Evolutionary conservation across 2,329 filamentous ascomycete species (phyloP).

Genomic region (Fusarium humuli): DNA sequence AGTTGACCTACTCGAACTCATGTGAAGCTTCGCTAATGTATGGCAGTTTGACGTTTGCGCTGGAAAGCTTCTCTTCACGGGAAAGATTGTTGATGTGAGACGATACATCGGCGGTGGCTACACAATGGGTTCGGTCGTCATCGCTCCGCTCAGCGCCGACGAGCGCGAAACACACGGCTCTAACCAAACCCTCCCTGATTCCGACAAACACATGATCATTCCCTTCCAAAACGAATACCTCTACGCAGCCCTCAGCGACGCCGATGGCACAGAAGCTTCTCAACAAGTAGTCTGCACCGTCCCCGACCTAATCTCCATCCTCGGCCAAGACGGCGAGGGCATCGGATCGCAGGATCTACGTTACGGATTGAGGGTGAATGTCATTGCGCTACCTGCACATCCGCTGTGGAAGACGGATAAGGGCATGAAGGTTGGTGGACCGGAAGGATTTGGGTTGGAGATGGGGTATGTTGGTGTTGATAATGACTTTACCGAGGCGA

Average conservation of each 20-base stretch:
- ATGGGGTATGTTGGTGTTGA: slow-evolving; percentile 48
- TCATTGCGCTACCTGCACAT: slow-evolving; percentile 62
- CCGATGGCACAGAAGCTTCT: slow-evolving; percentile 46
- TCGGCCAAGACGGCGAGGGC: slow-evolving; percentile 60
- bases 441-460: slow-evolving; percentile 50
- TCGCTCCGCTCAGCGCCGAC: slow-evolving; percentile 50
- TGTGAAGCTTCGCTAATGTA: not conserved
- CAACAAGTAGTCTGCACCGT: slow-evolving; percentile 52
- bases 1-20: not conserved
- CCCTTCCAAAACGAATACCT: slow-evolving; percentile 59
- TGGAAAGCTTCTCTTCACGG: slow-evolving; percentile 53
- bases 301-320: slow-evolving; percentile 53
- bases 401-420: slow-evolving; percentile 60
- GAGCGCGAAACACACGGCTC: slow-evolving; percentile 45
- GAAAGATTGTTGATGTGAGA: slow-evolving; percentile 56
- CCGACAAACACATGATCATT: slow-evolving; percentile 52
- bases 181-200: slow-evolving; percentile 20
- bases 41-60: slow-evolving; percentile 47
- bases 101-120: slow-evolving; percentile 55
- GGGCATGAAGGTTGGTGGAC: slow-evolving; percentile 51
- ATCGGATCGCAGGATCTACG: slow-evolving; percentile 63
- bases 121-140: slow-evolving; percentile 54
- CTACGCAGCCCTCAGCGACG: slow-evolving; percentile 52
- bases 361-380: slow-evolving; percentile 63
- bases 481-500: slow-evolving; percentile 57